Evolutionary conservation across 2,329 filamentous ascomycete genomes (phyloP).

Genomic region (Cladobotryum mycophilum): DNA sequence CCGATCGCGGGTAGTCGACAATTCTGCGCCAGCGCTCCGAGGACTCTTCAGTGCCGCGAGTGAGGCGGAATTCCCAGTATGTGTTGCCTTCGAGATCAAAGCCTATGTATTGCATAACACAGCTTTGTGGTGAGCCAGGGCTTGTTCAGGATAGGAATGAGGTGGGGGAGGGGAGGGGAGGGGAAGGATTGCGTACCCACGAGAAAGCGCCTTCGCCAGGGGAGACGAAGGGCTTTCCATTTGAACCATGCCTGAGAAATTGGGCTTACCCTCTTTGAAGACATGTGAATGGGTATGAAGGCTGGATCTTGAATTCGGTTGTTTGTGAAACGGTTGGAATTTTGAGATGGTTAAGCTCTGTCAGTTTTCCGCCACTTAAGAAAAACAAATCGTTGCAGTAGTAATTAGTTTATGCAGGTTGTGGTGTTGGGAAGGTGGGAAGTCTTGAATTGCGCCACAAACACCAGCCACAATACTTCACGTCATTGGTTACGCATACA

Average conservation of each 20-base stretch:
- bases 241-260: constrained; percentile 45
- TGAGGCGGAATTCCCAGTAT: constrained; percentile 61
- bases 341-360: neutral
- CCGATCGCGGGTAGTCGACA: constrained; percentile 50
- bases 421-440: neutral
- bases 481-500: constrained; percentile 16
- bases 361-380: too few species aligned
- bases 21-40: constrained; percentile 53
- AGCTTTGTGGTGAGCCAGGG: too few species aligned
- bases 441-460: neutral
- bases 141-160: neutral
- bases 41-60: constrained; percentile 27
- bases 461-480: constrained; percentile 22
- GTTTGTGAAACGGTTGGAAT: too few species aligned
- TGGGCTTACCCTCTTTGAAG: constrained; percentile 30
- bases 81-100: constrained; percentile 61
- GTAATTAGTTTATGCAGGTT: neutral
- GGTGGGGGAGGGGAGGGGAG: neutral
- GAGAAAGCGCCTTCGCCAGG: constrained; percentile 58
- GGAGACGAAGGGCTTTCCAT: constrained; percentile 57
- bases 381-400: neutral
- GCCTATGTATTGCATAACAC: constrained; percentile 33
- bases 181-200: constrained; percentile 41
- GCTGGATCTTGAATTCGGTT: too few species aligned
- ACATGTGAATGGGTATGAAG: constrained; percentile 22